Base-by-base conservation (phyloP, 257 asterid species). In the Echites panduratus region DNA sequence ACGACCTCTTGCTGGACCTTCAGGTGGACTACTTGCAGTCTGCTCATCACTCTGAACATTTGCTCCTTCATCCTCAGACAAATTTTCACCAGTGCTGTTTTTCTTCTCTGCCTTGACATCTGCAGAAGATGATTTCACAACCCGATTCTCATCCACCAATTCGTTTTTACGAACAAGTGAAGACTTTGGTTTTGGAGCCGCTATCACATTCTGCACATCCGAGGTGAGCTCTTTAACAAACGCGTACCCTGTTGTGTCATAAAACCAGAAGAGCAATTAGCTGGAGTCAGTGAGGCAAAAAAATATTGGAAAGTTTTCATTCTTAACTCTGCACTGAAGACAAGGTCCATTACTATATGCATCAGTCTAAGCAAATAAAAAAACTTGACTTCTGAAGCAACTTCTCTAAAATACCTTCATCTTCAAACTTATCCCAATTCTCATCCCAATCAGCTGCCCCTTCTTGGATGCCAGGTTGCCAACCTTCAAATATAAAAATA, bases 371-470 rank as follows among this genome's bases (percentile, higher is more conserved):
- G 53, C 26, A 58, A 52, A 56, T 53, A 58, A 12, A 57, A 19
- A 40, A 64, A 9, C 8, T 24, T 26, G 4, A 40, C n/a, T 5
- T 50, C 6, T 22, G 47, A 66, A 74, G 68, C 44, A 75, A 54
- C 65, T 44, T 27, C 49, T 69, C 49, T 48, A 56, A 17, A 17
- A 59, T 87, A 95, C 99, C 99, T 89, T 90, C 96, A 78, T 90
- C 95, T 76, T 90, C 98, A 76, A 95, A 89, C 85, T 85, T 87
- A 81, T 92, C 99, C 99, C 99, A 92, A 66, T 72, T 87, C 82
- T 89, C 98, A 78, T 95, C 94, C 99, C 98, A 95, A 79, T 95
- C 99, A 82, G 98, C 98, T 66, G 96, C 92, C 76, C 89, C 83
- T 77, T 80, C 94, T 89, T 82, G 93, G 74, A 95, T 80, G 76